These are phyloP conservation scores for Aspergillus calidoustus DNA, from an alignment of 2,329 filamentous ascomycete genomes.

Conservation along the genomic window DNA sequence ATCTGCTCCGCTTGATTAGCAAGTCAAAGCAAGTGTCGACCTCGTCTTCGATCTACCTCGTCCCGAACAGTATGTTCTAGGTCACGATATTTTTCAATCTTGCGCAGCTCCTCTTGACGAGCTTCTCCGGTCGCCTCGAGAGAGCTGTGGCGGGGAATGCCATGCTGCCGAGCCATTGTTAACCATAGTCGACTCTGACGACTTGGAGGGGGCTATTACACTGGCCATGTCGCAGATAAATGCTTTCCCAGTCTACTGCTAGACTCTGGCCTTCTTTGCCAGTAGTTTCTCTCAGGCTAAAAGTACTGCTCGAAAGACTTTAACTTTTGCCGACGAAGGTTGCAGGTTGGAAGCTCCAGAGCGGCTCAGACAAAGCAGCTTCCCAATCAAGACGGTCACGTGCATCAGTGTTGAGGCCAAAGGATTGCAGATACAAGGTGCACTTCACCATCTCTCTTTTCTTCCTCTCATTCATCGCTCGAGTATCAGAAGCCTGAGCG, in stretches of 20 bases:
- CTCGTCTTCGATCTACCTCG: conserved; percentile 55
- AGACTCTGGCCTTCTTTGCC: background rate
- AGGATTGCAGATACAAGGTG: no score
- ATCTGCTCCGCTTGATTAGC: conserved; percentile 37
- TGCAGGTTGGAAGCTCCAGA: background rate
- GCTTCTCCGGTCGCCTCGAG: conserved; percentile 70
- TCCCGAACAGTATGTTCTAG: conserved; percentile 70
- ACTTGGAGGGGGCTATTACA: conserved; percentile 26
- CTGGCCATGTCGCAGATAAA: conserved; percentile 34
- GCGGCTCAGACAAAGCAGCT: conserved; percentile 10
- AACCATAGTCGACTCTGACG: conserved; percentile 15
- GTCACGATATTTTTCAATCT: conserved; percentile 75
- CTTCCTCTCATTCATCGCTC: background rate
- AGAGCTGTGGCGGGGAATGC: conserved; percentile 71
- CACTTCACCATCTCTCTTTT: background rate
- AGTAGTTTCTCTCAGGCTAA: background rate
- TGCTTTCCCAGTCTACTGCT: background rate
- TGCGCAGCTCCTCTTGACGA: conserved; percentile 70
- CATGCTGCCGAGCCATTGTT: conserved; percentile 66
- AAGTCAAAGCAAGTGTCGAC: background rate
- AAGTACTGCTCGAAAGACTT: background rate
- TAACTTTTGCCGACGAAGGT: background rate
- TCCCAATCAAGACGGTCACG: conserved; percentile 23
- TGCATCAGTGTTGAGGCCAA: background rate
- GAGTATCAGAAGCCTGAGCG: background rate